Percentiles rank a stretch among this genome's conserved stretches.
These are phyloP conservation scores for Quercus engelmannii DNA, from an alignment of 306 rosid species.

Conservation along the genomic window DNA sequence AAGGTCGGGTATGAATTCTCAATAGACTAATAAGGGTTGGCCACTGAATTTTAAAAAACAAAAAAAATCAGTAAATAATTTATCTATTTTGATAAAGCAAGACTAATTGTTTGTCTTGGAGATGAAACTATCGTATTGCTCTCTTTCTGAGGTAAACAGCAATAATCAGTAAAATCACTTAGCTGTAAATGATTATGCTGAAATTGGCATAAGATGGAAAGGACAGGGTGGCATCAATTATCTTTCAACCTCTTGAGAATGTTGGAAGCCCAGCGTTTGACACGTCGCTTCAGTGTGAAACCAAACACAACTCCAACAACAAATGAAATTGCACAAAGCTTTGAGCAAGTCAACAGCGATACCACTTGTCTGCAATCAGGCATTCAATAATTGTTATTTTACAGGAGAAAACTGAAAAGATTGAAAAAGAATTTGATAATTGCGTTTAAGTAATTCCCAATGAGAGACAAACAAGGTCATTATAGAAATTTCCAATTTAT, in stretches of 20 bases:
- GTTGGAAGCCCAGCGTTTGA: constrained; percentile 69
- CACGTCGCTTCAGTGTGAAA: constrained; percentile 60
- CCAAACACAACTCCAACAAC: constrained; percentile 75
- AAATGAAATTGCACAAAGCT: constrained; percentile 78
- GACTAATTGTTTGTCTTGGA: not conserved
- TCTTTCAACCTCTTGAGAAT: constrained; percentile 54
- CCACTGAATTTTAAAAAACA: not conserved
- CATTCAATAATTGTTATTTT: not conserved
- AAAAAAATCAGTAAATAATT: not conserved
- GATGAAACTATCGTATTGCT: not conserved
- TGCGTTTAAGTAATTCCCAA: not conserved
- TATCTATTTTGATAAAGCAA: not conserved
- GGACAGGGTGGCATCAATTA: constrained; percentile 23
- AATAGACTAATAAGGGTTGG: no score
- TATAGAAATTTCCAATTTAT: not conserved
- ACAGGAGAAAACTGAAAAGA: constrained; percentile 8
- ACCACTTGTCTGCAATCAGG: constrained; percentile 47
- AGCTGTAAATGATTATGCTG: not conserved
- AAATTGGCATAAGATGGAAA: not conserved
- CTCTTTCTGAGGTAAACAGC: not conserved
- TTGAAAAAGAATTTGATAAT: not conserved
- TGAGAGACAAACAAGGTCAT: not conserved
- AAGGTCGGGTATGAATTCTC: no score
- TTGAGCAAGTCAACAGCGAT: constrained; percentile 71
- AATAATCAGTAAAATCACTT: not conserved